These are phyloP conservation scores for Xylaria sp. DNA, from an alignment of 2,329 filamentous ascomycete genomes.

Conservation along the genomic window DNA sequence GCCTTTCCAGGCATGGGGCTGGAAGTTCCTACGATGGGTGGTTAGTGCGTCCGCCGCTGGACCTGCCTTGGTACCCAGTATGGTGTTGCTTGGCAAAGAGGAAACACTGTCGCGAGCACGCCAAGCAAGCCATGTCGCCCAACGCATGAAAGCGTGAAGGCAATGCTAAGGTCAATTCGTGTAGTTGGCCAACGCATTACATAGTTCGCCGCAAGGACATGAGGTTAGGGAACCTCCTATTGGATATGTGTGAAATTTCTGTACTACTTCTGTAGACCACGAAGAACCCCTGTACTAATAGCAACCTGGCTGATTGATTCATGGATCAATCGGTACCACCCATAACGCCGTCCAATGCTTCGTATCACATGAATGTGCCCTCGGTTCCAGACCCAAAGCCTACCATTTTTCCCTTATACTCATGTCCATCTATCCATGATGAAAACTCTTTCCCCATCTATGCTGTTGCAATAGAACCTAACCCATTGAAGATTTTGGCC, in stretches of 20 bases:
- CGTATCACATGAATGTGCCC: conserved; percentile 39
- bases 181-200: neutral
- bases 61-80: conserved; percentile 41
- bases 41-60: conserved; percentile 42
- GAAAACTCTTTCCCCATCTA: conserved; percentile 4
- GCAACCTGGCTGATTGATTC: conserved; percentile 25
- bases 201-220: neutral
- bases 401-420: conserved; percentile 2
- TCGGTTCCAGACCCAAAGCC: conserved; percentile 10
- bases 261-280: conserved; percentile 37
- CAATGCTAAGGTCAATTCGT: neutral
- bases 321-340: conserved; percentile 23
- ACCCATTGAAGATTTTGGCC: conserved; percentile 49
- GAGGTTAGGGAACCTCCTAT: neutral
- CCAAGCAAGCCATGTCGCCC: conserved; percentile 39
- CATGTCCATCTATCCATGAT: conserved; percentile 16
- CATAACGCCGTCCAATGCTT: conserved; percentile 50
- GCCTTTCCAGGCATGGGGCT: conserved; percentile 42
- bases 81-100: conserved; percentile 46
- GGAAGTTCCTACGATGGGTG: conserved; percentile 48
- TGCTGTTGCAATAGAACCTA: conserved; percentile 35
- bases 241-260: conserved; percentile 28
- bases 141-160: conserved; percentile 12
- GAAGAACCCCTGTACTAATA: conserved; percentile 41
- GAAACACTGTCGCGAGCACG: conserved; percentile 44